Conservation (phyloP, 768 basidiomycete genomes). For the Kondoa malvinella region DNA sequence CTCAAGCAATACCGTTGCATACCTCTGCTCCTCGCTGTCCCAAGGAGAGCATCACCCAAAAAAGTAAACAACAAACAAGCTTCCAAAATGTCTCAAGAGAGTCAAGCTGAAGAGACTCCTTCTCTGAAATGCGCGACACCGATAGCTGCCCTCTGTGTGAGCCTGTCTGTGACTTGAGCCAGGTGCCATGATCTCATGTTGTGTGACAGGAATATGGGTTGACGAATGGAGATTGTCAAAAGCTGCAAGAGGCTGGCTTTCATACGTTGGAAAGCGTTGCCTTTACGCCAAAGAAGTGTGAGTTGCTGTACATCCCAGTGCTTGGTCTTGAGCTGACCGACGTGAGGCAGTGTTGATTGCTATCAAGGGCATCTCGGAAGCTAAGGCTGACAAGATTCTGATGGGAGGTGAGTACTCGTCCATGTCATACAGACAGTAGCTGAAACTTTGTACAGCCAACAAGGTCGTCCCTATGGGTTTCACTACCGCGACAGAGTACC, state of each 20-base stretch:
- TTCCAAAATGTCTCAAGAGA: slow-evolving; percentile 7
- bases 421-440: background rate
- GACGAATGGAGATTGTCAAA: slow-evolving; percentile 78
- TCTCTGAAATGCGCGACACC: slow-evolving; percentile 4
- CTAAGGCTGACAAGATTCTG: slow-evolving; percentile 92
- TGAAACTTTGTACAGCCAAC: slow-evolving; percentile 42
- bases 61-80: background rate
- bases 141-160: background rate
- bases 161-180: background rate
- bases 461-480: slow-evolving; percentile 96
- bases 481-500: slow-evolving; percentile 93
- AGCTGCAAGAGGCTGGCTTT: slow-evolving; percentile 74
- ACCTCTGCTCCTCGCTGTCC: too few relatives aligned
- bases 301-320: slow-evolving; percentile 34
- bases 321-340: slow-evolving; percentile 45
- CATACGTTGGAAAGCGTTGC: slow-evolving; percentile 91
- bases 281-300: slow-evolving; percentile 78
- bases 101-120: slow-evolving; percentile 3
- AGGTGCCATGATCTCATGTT: too few relatives aligned
- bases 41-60: background rate
- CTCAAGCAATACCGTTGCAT: too few relatives aligned
- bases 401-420: slow-evolving; percentile 49
- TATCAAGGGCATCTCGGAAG: slow-evolving; percentile 92
- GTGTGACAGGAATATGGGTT: slow-evolving; percentile 72
- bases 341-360: slow-evolving; percentile 73